Base-by-base conservation (phyloP, 148 eudicot species). In the Linanthus parryae region DNA sequence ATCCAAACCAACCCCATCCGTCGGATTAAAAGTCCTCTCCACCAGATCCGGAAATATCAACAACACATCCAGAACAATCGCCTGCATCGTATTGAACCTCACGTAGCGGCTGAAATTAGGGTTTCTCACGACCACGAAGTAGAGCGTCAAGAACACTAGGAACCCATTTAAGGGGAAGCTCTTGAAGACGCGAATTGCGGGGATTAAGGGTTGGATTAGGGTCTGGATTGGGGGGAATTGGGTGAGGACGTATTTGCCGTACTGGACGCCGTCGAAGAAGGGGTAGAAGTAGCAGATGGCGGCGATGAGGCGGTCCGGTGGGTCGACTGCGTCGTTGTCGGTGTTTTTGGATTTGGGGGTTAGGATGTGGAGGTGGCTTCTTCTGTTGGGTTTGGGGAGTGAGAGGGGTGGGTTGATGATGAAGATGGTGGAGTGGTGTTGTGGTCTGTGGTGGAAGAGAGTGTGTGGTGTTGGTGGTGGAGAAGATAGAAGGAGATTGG, bases 51-150 rank as follows among this genome's bases (percentile, higher is more conserved):
- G 97, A 20, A 91, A 76, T 3, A 91, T 91, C 80, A 91, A 57
- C 24, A 91, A 46, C 69, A 83, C 82, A 68, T 91, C 97, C 48
- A 91, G 84, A 3, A 86, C 89, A 21, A 91, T 78, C 2, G 84
- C 97, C 69, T 91, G 97, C 97, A 91, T 91, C 30, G 94, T 81
- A 29, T 91, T 91, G 42, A 91, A 91, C 44, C 94, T 76, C 37
- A 90, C 96, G 53, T 84, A 88, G 52, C 86, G 73, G 44, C 88
- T 90, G 44, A 90, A 90, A 60, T 90, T 90, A 16, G 70, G 66
- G 69, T 90, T 90, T 28, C 97, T 65, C 2, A 90, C 97, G 14
- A 90, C 92, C 7, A 78, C 76, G 40, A 90, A 86, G 50, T 86
- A 90, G 11, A 90, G 92, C 1, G 84, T 81, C 53, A 85, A 57